These are phyloP conservation scores for Sedum album DNA, from an alignment of 164 flowering plant genomes.

Conservation along the genomic window DNA sequence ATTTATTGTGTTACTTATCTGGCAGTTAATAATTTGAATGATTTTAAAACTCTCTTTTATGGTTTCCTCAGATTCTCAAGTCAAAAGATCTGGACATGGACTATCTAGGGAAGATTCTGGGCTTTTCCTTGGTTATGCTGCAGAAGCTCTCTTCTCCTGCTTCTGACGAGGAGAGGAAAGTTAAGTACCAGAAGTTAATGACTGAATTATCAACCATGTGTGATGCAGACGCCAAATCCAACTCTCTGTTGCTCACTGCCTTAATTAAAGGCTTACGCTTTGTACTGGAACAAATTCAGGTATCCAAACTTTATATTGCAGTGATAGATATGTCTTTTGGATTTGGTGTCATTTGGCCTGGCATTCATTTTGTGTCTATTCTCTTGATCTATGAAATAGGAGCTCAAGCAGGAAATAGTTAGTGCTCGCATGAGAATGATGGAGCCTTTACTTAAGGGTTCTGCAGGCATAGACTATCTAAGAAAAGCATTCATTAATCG, in stretches of 20 bases:
- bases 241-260: slow-evolving; percentile 40
- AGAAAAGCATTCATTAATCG: slow-evolving; percentile 58
- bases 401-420: slow-evolving; percentile 74
- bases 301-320: slow-evolving; percentile 10
- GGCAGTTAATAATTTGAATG: too few relatives aligned
- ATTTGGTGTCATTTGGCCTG: neutral
- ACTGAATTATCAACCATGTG: slow-evolving; percentile 53
- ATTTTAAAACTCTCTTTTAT: neutral
- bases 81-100: slow-evolving; percentile 60
- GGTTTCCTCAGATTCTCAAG: slow-evolving; percentile 42
- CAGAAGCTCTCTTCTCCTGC: slow-evolving; percentile 85
- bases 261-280: slow-evolving; percentile 79
- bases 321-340: neutral
- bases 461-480: slow-evolving; percentile 76
- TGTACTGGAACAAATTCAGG: slow-evolving; percentile 85
- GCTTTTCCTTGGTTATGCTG: slow-evolving; percentile 56
- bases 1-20: neutral
- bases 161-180: slow-evolving; percentile 54
- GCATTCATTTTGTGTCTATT: neutral
- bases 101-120: slow-evolving; percentile 66
- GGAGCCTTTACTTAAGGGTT: slow-evolving; percentile 77
- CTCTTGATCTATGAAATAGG: slow-evolving; percentile 32
- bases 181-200: slow-evolving; percentile 41
- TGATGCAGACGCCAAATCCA: slow-evolving; percentile 23
- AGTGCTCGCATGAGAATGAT: slow-evolving; percentile 64